Conservation (phyloP, 257 asterid genomes). For the Leptodermis oblonga region DNA sequence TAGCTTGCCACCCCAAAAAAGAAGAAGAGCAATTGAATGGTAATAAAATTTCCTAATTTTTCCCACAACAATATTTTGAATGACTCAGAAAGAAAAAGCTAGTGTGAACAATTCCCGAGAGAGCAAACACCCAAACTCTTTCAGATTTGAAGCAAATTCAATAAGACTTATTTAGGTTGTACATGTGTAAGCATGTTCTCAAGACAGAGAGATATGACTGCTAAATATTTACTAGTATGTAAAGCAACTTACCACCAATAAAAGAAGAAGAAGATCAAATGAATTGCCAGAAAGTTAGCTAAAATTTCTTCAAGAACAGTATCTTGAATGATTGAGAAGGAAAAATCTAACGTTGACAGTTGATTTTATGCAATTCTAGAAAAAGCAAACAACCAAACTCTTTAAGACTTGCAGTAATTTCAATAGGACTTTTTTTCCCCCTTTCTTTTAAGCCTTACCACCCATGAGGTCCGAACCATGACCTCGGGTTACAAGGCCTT, state of each 20-base stretch:
- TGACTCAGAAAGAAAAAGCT: neutral
- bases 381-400: neutral
- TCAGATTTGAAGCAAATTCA: neutral
- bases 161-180: neutral
- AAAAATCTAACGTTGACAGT: neutral
- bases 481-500: no score
- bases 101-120: neutral
- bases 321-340: neutral
- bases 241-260: neutral
- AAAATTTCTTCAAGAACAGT: neutral
- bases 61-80: neutral
- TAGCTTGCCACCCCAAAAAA: neutral
- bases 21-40: neutral
- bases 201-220: neutral
- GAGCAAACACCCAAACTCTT: neutral
- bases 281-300: neutral
- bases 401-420: neutral
- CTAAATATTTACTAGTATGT: neutral
- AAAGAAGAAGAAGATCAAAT: neutral
- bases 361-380: no score
- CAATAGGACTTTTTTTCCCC: neutral
- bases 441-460: no score
- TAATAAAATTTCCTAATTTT: neutral
- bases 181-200: neutral
- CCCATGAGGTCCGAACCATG: no score